phyloP scores from a whole-genome alignment of 495 filamentous ascomycete genomes.

The Tuber magnatum region DNA sequence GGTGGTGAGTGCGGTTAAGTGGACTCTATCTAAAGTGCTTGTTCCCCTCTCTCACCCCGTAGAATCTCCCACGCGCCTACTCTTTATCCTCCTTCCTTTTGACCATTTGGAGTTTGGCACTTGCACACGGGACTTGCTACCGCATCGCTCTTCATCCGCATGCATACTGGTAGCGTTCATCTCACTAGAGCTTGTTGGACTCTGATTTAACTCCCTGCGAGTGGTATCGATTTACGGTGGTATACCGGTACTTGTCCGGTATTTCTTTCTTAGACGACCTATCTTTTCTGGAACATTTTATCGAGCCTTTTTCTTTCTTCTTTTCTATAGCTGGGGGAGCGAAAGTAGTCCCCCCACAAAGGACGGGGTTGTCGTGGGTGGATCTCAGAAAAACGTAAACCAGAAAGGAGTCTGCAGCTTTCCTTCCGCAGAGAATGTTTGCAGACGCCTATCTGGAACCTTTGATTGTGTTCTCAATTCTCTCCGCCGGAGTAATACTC shows the following conservation, averaged over 20 bases:
- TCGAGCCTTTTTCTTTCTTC: not conserved
- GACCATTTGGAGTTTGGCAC: not conserved
- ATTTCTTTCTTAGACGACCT: not conserved
- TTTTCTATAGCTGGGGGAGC: not conserved
- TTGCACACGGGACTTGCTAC: not conserved
- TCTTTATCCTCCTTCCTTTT: not conserved
- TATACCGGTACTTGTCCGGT: not conserved
- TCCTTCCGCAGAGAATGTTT: conserved; percentile 9
- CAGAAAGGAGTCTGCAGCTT: not conserved
- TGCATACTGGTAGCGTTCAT: not conserved
- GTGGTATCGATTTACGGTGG: not conserved
- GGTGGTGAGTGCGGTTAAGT: not conserved
- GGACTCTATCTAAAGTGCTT: not conserved
- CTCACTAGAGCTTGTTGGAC: not conserved
- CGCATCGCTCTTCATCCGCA: not conserved
- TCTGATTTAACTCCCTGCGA: not conserved
- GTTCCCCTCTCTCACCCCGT: not conserved
- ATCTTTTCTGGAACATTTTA: not conserved
- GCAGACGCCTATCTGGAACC: conserved; percentile 32
- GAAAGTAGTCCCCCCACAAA: not conserved
- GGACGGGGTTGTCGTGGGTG: not conserved
- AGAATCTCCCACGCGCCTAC: not conserved
- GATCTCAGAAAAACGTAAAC: not conserved
- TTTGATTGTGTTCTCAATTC: conserved; percentile 31
- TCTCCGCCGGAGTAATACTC: conserved; percentile 29